These are phyloP conservation scores for Fusarium lateritium DNA, from an alignment of 2,329 filamentous ascomycete species.

Conservation along the genomic window DNA sequence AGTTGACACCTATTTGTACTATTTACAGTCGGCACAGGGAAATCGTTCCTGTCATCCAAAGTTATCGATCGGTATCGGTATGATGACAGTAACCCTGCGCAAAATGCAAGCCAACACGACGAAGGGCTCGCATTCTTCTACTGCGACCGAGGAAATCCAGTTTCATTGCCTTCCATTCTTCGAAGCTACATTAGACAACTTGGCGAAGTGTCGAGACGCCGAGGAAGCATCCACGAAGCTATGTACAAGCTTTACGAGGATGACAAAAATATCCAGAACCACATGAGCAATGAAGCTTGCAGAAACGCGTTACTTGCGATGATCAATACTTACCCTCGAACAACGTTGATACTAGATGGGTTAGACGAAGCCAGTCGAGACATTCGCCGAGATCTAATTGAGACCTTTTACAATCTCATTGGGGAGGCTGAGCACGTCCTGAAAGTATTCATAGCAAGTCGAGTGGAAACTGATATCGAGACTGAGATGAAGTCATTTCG, in stretches of 20 bases:
- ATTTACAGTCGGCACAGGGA: constrained; percentile 2
- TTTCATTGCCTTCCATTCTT: not conserved
- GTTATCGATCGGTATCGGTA: constrained; percentile 11
- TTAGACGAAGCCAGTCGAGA: constrained; percentile 8
- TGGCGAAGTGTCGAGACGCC: not conserved
- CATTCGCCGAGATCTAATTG: not conserved
- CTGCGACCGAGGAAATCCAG: not conserved
- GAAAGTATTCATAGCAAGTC: constrained; percentile 7
- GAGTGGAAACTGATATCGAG: not conserved
- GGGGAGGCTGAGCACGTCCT: not conserved
- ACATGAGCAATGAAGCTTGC: not conserved
- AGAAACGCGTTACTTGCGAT: not conserved
- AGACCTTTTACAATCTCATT: not conserved
- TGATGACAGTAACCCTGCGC: not conserved
- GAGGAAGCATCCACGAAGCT: not conserved
- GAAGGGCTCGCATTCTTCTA: constrained; percentile 18
- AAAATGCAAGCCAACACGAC: not conserved
- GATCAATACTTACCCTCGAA: constrained; percentile 2
- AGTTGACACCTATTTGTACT: too few relatives aligned
- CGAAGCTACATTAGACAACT: constrained; percentile 14
- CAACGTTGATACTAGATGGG: constrained; percentile 9
- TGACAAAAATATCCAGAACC: not conserved
- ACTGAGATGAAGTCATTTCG: not conserved
- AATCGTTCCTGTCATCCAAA: constrained; percentile 12
- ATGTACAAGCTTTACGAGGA: not conserved